These are phyloP conservation scores for Tetragonia tetragonoides DNA, from an alignment of 148 eudicot genomes.

Conservation along the genomic window DNA sequence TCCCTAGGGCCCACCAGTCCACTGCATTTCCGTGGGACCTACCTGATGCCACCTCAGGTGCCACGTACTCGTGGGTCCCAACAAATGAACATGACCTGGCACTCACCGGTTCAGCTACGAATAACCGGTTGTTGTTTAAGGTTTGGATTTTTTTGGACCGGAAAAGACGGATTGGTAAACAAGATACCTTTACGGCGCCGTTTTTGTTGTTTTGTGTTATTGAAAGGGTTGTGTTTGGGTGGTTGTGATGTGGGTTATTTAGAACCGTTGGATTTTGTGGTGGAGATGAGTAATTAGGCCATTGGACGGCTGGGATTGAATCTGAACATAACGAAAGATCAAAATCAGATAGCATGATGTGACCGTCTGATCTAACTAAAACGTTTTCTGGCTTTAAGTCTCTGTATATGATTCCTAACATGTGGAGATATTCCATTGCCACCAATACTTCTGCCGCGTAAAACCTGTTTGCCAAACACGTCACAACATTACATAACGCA, in stretches of 20 bases:
- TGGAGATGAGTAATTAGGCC: slow-evolving; percentile 31
- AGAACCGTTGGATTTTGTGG: slow-evolving; percentile 23
- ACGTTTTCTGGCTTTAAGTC: slow-evolving; percentile 96
- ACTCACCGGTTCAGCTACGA: slow-evolving; percentile 78
- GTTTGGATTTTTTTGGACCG: slow-evolving; percentile 75
- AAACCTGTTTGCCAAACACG: slow-evolving; percentile 45
- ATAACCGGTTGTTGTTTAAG: slow-evolving; percentile 40
- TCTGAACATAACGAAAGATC: slow-evolving; percentile 79
- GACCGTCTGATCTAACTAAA: slow-evolving; percentile 88
- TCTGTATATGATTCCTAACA: slow-evolving; percentile 88
- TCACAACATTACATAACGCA: not conserved
- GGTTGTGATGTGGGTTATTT: slow-evolving; percentile 11
- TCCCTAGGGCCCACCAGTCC: slow-evolving; percentile 91
- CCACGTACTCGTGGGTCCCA: slow-evolving; percentile 91
- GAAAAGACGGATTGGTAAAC: slow-evolving; percentile 57
- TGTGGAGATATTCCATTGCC: slow-evolving; percentile 88
- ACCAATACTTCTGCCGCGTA: slow-evolving; percentile 89
- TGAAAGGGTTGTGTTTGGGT: not conserved
- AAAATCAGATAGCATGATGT: slow-evolving; percentile 88
- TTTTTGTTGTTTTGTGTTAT: no score
- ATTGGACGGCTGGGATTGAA: slow-evolving; percentile 76
- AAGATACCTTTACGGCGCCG: slow-evolving; percentile 14
- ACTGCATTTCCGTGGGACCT: slow-evolving; percentile 78
- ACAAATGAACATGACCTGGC: slow-evolving; percentile 86
- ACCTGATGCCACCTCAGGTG: slow-evolving; percentile 88